These are phyloP conservation scores for Tuber indicum DNA, from an alignment of 495 filamentous ascomycete species.

Conservation along the genomic window DNA sequence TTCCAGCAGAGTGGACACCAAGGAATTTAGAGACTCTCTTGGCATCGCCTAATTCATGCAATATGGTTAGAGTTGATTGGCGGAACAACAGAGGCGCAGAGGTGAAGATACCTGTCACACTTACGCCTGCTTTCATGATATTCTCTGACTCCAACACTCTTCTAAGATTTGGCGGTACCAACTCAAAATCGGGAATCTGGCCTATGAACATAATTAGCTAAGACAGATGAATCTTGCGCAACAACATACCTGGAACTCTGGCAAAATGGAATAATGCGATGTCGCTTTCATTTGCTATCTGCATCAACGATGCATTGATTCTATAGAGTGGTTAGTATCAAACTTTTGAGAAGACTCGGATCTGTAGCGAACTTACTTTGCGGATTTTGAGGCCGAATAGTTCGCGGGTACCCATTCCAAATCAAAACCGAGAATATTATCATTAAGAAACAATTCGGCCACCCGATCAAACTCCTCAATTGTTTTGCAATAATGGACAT, in stretches of 20 bases:
- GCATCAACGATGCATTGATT: constrained; percentile 67
- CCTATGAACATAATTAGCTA: constrained; percentile 47
- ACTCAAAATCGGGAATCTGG: constrained; percentile 43
- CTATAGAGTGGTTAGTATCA: constrained; percentile 44
- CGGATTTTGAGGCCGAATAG: constrained; percentile 10
- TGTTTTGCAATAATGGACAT: constrained; percentile 69
- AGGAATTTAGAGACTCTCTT: constrained; percentile 63
- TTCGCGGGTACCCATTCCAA: constrained; percentile 64
- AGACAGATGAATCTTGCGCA: background rate
- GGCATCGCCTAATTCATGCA: constrained; percentile 60
- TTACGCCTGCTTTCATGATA: constrained; percentile 71
- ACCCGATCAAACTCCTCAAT: constrained; percentile 60
- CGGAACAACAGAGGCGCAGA: background rate
- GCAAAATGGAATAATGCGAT: constrained; percentile 78
- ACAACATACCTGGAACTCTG: constrained; percentile 21
- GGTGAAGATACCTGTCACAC: constrained; percentile 29
- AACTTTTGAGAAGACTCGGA: constrained; percentile 2
- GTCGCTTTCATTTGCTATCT: constrained; percentile 71
- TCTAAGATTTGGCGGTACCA: constrained; percentile 65
- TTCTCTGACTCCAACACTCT: constrained; percentile 62
- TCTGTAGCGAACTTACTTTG: constrained; percentile 14
- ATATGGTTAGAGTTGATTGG: constrained; percentile 11
- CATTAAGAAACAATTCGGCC: constrained; percentile 59
- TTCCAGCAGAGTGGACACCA: constrained; percentile 55
- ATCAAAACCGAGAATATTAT: constrained; percentile 73